Evolutionary conservation across 2,329 filamentous ascomycete species (phyloP), one percentile per base, ranked within the genome.

Genomic region (Ophiostoma ips): DNA sequence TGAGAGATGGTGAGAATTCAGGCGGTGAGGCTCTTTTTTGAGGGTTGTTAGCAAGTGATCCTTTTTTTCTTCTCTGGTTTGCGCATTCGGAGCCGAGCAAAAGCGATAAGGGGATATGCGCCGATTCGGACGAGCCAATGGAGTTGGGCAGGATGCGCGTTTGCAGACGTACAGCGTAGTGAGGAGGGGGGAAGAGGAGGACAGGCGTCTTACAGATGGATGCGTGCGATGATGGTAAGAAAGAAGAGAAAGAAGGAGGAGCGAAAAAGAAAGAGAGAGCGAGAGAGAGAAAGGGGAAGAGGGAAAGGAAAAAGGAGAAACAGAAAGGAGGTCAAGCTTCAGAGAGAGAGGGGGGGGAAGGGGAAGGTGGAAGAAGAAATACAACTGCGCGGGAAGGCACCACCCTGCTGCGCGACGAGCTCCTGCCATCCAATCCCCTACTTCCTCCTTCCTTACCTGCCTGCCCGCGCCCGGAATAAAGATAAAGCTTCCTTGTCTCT

Each of bases 401-500:
- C 43, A 45, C 43, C 43, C 43, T 45, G 43, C 30, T 43, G 43
- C 43, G 18, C 30, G 30, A 34, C 30, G 16, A 19, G 43, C 28
- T 21, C 48, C 24, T 38, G 4, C n/a, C 19, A 19, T 28, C 24
- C 46, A 21, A 28, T 47, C 21, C 34, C 24, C 34, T 18, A 19
- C 30, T 31, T 15, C 10, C 18, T 37, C 12, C 19, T 30, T 37
- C 19, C 21, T 15, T 33, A n/a, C 15, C n/a, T 30, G 24, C n/a
- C 38, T 36, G 34, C 45, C n/a, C n/a, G n/a, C n/a, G n/a, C n/a
- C n/a, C 53, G 53, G 52, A 52, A 49, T 10, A 53, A 53, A 50
- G 52, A 55, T 53, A 52, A 55, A 55, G 53, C 53, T 33, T 6
- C 37, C 24, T 28, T 28, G 24, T 28, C 24, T 28, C 8, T 28